Evolutionary conservation across 345 rosid species (phyloP), one percentile per base, ranked within the genome.

Genomic region (Lepidium sativum): DNA sequence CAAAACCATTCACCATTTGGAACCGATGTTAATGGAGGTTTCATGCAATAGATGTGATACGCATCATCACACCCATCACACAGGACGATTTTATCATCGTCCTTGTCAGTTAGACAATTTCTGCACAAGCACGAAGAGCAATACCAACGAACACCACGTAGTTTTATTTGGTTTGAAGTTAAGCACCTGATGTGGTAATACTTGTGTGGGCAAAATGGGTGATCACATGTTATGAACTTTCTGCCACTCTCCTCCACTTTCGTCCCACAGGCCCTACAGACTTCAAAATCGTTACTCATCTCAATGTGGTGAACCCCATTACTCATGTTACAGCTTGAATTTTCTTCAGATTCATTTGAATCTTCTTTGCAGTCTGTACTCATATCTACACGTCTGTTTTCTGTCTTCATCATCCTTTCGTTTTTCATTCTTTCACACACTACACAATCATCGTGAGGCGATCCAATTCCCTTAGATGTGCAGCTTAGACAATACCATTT

Each of bases 61-160:
- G 86, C 99, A 63, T 82, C 83, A 78, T 90, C 97, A 76, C 99
- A 94, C 13, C 86, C 84, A 78, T 90, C 99, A 47, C 99, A 94
- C 39, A 94, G 40, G 60, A 94, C 83, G 42, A 94, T 81, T 75
- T 81, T 60, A 54, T 86, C 87, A 68, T 91, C 92, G 45, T 94
- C 96, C 77, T 53, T 80, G 52, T 94, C 91, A n/a, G 79, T 54
- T 9, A 83, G 82, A 83, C 99, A 94, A 29, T 61, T 58, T 74
- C 92, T 78, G 63, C 99, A 94, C 21, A 90, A 67, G 77, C 99
- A 94, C 16, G 97, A 88, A 20, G 99, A 95, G 74, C 99, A 94
- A 65, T 83, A 88, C 99, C 99, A 94, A 48, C 65, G 69, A 38
- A 79, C 78, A 63, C 95, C 86, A 31, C 80, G 78, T 6, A 75